These are phyloP conservation scores for Xylariaceae sp. DNA, from an alignment of 2,329 filamentous ascomycete genomes.

Conservation along the genomic window DNA sequence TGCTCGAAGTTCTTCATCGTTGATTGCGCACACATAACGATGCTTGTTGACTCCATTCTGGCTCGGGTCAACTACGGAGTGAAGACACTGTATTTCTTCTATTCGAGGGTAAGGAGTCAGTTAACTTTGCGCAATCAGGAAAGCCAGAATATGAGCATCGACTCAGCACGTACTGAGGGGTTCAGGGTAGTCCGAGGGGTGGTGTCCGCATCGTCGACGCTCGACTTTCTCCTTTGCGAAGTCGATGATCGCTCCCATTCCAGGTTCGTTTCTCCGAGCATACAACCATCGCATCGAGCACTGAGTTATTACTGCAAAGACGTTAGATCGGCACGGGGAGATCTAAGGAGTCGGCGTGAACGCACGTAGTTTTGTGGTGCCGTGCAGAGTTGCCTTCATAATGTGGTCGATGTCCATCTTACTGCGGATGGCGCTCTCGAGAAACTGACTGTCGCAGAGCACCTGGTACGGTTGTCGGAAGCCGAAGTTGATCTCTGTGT, in stretches of 20 bases:
- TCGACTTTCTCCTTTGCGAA: constrained; percentile 66
- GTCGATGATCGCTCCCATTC: constrained; percentile 58
- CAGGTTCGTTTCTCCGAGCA: constrained; percentile 50
- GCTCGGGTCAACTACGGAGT: constrained; percentile 74
- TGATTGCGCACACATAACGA: constrained; percentile 71
- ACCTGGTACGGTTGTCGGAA: constrained; percentile 96
- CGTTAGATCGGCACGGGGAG: constrained; percentile 60
- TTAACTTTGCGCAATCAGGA: neutral
- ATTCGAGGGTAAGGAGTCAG: constrained; percentile 4
- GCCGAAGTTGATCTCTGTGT: constrained; percentile 63
- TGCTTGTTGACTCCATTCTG: constrained; percentile 66
- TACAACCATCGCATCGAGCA: constrained; percentile 78
- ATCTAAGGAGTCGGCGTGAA: constrained; percentile 35
- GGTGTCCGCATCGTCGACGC: constrained; percentile 72
- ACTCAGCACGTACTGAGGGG: constrained; percentile 44
- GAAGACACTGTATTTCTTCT: constrained; percentile 63
- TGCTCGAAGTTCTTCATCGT: constrained; percentile 59
- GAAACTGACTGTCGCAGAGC: constrained; percentile 78
- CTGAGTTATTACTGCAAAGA: constrained; percentile 63
- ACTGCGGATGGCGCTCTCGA: constrained; percentile 73
- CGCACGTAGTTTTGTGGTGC: constrained; percentile 32
- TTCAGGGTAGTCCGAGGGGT: constrained; percentile 63
- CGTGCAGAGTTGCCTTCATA: constrained; percentile 78
- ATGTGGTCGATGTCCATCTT: constrained; percentile 83
- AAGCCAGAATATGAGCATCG: neutral